Percentiles rank a stretch among this genome's conserved stretches.
Evolutionary conservation across 2,329 filamentous ascomycete genomes (phyloP).

Genomic region (Drechslerella coelobrocha): DNA sequence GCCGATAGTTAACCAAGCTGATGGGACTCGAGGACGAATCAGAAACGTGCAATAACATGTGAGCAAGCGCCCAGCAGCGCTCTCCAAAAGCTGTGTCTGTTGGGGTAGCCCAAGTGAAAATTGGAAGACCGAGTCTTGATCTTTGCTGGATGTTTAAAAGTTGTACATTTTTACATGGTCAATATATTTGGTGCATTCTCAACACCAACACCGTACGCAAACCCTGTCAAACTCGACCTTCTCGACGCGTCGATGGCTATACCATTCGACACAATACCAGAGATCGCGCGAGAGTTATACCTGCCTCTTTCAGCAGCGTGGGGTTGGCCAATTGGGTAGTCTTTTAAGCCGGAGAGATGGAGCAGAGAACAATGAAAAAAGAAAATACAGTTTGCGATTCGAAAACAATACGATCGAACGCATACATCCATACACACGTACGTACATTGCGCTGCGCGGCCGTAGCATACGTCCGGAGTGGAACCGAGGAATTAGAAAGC

Average conservation of each 20-base stretch:
- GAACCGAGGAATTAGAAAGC: too few species aligned
- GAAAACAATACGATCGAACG: too few species aligned
- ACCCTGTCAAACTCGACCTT: neutral
- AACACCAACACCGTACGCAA: neutral
- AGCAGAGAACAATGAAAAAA: too few species aligned
- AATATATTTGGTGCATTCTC: neutral
- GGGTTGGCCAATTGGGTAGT: neutral
- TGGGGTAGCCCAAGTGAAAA: neutral
- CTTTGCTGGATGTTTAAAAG: too few species aligned
- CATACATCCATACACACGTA: neutral
- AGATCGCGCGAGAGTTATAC: slow-evolving; percentile 1
- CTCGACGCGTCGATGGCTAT: neutral
- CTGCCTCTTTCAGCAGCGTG: neutral
- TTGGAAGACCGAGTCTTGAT: neutral
- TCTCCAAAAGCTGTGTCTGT: neutral
- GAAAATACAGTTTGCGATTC: too few species aligned
- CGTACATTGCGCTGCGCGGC: too few species aligned
- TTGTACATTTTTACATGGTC: too few species aligned
- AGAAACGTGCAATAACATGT: neutral
- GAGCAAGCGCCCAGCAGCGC: neutral
- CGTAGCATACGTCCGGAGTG: too few species aligned
- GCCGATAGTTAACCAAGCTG: too few species aligned
- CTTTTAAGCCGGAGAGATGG: too few species aligned
- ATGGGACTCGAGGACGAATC: neutral
- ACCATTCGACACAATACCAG: neutral